Conservation (phyloP, 495 filamentous ascomycete genomes). For the Cercophora sp. region DNA sequence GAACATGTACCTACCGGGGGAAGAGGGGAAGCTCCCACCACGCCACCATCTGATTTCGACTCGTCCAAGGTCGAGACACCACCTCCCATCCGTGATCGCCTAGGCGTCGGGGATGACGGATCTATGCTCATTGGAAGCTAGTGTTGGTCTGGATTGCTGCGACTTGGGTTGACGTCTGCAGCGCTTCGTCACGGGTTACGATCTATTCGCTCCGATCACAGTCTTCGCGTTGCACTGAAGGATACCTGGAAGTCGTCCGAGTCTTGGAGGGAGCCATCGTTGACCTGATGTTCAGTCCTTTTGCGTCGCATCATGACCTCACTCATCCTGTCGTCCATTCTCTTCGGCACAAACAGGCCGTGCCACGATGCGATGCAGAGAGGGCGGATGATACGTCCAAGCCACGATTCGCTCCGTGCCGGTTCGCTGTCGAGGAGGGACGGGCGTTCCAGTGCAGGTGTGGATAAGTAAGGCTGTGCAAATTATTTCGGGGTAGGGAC, state of each 20-base stretch:
- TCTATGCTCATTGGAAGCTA: too few species aligned
- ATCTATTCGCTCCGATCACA: too few species aligned
- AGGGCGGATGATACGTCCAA: conserved; percentile 18
- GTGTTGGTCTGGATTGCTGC: too few species aligned
- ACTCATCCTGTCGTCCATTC: neutral
- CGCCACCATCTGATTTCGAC: neutral
- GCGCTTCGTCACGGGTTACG: too few species aligned
- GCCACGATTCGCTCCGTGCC: conserved; percentile 25
- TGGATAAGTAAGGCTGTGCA: conserved; percentile 34
- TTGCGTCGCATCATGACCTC: conserved; percentile 4
- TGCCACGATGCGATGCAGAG: conserved; percentile 7
- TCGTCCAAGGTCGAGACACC: too few species aligned
- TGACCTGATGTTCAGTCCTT: neutral
- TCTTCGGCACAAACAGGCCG: neutral
- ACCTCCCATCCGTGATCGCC: neutral
- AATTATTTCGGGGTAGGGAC: conserved; percentile 24
- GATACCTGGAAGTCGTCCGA: too few species aligned
- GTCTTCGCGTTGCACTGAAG: too few species aligned
- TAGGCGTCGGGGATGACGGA: too few species aligned
- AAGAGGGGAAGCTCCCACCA: neutral
- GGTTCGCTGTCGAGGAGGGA: conserved; percentile 6
- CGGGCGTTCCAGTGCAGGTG: conserved; percentile 22
- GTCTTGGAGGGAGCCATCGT: neutral
- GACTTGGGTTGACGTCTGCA: too few species aligned
- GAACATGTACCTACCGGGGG: neutral